Percentiles rank a stretch among this genome's conserved stretches.
Conservation (phyloP, 2,329 filamentous ascomycete genomes). For the Trichocomaceae sp. region DNA sequence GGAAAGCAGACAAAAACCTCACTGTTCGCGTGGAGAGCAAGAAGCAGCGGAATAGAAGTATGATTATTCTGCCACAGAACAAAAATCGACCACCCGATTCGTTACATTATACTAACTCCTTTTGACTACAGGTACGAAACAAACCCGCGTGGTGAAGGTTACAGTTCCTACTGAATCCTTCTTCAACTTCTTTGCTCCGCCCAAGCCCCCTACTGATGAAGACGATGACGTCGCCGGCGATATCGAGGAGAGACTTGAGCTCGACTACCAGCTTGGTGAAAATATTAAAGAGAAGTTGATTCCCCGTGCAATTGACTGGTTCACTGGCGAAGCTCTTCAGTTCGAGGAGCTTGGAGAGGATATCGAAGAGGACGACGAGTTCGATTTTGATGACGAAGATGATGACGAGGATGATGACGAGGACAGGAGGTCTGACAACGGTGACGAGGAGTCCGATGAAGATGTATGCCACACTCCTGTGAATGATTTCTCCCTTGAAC, state of each 20-base stretch:
- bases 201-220: constrained; percentile 72
- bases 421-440: constrained; percentile 58
- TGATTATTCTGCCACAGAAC: constrained; percentile 36
- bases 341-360: constrained; percentile 92
- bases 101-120: constrained; percentile 12
- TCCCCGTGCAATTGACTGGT: constrained; percentile 97
- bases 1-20: constrained; percentile 87
- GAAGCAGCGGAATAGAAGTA: constrained; percentile 99
- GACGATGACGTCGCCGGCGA: constrained; percentile 67
- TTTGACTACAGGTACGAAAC: constrained; percentile 73
- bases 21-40: constrained; percentile 96
- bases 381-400: constrained; percentile 89
- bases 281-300: constrained; percentile 99
- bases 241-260: constrained; percentile 94
- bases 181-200: constrained; percentile 98
- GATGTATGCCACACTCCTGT: constrained; percentile 34
- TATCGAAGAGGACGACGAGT: constrained; percentile 72
- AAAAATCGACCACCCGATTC: neutral
- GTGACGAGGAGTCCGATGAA: constrained; percentile 60
- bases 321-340: constrained; percentile 93
- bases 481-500: constrained; percentile 1
- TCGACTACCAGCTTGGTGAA: constrained; percentile 97
- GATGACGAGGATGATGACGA: constrained; percentile 82
- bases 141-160: constrained; percentile 98
- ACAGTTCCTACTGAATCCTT: constrained; percentile 98